phyloP scores from a whole-genome alignment of 306 rosid species.

The Cotoneaster glaucophyllus region DNA sequence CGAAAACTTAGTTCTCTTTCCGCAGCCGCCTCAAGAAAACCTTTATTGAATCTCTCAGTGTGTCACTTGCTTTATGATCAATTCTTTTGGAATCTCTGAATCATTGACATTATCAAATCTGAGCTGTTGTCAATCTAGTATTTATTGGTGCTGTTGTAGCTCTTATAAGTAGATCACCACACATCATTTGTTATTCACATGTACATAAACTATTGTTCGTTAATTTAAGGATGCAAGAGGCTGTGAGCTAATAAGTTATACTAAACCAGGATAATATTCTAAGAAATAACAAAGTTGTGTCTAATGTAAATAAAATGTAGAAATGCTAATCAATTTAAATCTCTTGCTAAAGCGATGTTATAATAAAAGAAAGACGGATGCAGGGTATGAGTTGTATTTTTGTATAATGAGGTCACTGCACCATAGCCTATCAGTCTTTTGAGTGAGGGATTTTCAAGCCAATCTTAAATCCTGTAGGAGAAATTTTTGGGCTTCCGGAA shows the following conservation, averaged over 20 bases:
- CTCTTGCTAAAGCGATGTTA: not conserved
- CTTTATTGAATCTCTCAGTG: not conserved
- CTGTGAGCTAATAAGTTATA: not conserved
- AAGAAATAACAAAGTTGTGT: not conserved
- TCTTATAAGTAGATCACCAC: not conserved
- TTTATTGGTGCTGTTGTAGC: not conserved
- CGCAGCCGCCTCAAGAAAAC: not conserved
- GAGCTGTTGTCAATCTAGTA: not conserved
- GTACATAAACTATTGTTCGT: not conserved
- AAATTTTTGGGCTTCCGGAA: not conserved
- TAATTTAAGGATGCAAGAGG: not conserved
- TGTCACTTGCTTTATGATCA: not conserved
- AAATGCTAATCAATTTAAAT: not conserved
- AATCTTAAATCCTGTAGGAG: not conserved
- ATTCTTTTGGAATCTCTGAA: not conserved
- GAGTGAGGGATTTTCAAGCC: not conserved
- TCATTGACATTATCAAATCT: not conserved
- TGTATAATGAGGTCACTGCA: not conserved
- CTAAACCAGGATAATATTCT: not conserved
- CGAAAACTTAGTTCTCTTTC: not conserved
- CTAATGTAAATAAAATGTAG: not conserved
- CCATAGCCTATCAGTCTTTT: not conserved
- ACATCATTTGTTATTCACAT: not conserved
- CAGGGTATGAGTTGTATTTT: not conserved
- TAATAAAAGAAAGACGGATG: not conserved